Evolutionary conservation across 192 early-diverging fungal genomes (phyloP), one percentile per base, ranked within the genome.

Genomic region (Entomortierella parvispora): DNA sequence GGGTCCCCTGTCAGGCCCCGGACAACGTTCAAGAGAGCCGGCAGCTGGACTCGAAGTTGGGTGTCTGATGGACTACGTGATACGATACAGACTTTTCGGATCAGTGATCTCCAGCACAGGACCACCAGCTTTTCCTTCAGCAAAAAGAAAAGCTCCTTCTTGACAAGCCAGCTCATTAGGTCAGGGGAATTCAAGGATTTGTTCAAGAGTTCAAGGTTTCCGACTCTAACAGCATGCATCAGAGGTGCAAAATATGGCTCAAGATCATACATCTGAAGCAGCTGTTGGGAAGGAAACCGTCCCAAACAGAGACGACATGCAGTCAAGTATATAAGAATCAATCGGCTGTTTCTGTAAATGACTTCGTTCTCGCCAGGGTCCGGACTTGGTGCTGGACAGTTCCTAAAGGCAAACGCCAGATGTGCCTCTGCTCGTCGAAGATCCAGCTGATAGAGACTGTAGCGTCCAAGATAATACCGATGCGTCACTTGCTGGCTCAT

Each of bases 401-500:
- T 69, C 5, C 28, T 53, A 46, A 86, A 86, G 0, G 85, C 81
- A 49, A 84, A 84, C 12, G 43, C 55, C 3, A 86, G 62, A 32
- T 81, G 37, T 7, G 46, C 48, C 2, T 81, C 76, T 0, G 85
- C 79, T 44, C 61, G 48, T 10, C 75, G 62, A 3, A 86, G 62
- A 56, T 81, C 72, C 22, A 75, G 57, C 12, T 84, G 75, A 18
- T 76, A 83, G 31, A 86, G 75, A 9, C 59, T 52, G 32, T 84
- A 86, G 4, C 85, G 67, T 10, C 85, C 85, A 0, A 83, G 48
- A 42, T 86, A 86, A 42, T 81, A 86, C 8, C 68, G 69, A 25
- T 84, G 79, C 0, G 81, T 83, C 8, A 86, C 81, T 65, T 84
- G 85, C 29, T 86, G 81, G 3, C 68, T 64, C 54, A 81, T 84